Evolutionary conservation across 495 filamentous ascomycete species (phyloP).

Genomic region (Astrocystis sublimbata): DNA sequence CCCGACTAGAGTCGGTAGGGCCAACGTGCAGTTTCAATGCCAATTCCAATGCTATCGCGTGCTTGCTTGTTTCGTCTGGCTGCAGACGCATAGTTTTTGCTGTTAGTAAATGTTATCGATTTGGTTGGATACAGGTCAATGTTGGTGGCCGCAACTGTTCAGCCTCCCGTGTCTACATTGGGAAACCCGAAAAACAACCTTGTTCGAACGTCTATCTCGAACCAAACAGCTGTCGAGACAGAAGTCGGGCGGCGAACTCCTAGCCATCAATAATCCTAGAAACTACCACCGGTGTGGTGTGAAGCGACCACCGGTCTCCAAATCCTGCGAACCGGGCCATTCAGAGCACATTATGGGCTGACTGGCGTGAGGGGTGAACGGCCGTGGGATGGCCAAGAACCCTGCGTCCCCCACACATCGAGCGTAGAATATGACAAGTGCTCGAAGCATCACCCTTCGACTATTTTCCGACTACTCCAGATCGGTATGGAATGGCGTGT

Average conservation of each 20-base stretch:
- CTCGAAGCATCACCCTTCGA: neutral
- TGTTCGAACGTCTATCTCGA: neutral
- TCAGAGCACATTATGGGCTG: neutral
- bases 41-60: neutral
- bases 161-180: neutral
- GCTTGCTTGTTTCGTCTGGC: neutral
- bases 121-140: neutral
- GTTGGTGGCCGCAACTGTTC: neutral
- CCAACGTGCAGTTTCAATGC: neutral
- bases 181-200: neutral
- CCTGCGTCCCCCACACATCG: slow-evolving; percentile 3
- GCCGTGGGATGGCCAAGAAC: slow-evolving; percentile 9
- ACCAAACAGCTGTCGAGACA: slow-evolving; percentile 7
- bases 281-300: neutral
- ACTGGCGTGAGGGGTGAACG: neutral
- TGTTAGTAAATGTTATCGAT: neutral
- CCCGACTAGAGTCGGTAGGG: neutral
- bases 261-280: neutral
- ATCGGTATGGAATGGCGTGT: neutral
- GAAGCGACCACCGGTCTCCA: neutral
- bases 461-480: neutral
- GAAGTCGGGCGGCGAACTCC: neutral
- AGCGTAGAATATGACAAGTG: neutral
- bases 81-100: neutral
- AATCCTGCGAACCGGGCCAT: neutral